A percentile compares a stretch with the other conserved stretches of the same genome.
Evolutionary conservation across 768 basidiomycete species (phyloP).

Genomic region (Calvatia gigantea): DNA sequence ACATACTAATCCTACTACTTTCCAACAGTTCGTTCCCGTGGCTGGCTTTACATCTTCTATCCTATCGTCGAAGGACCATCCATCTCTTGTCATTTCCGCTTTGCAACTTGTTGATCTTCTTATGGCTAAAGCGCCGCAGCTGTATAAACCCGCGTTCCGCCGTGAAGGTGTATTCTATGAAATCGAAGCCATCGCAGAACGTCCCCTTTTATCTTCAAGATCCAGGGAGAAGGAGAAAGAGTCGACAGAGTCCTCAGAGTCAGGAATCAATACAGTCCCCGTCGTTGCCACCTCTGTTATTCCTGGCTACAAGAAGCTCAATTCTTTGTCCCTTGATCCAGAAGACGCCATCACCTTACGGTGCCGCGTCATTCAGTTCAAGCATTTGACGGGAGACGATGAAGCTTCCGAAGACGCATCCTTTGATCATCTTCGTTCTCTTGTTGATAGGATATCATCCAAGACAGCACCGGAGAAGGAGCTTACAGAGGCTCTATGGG

Average conservation of each 20-base stretch:
- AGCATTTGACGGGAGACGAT: constrained; percentile 60
- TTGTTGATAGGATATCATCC: constrained; percentile 64
- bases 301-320: constrained; percentile 66
- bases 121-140: constrained; percentile 73
- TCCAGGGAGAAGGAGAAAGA: constrained; percentile 41
- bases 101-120: constrained; percentile 93
- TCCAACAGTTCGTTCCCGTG: constrained; percentile 80
- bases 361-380: constrained; percentile 86
- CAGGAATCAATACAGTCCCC: constrained; percentile 25
- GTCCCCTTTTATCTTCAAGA: constrained; percentile 50
- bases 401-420: constrained; percentile 57
- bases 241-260: constrained; percentile 13
- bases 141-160: constrained; percentile 87
- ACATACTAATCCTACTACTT: constrained; percentile 6
- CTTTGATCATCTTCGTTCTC: constrained; percentile 55
- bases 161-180: constrained; percentile 97
- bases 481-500: constrained; percentile 56
- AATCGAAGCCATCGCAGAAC: constrained; percentile 72
- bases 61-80: constrained; percentile 88
- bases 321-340: constrained; percentile 69
- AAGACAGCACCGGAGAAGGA: constrained; percentile 59
- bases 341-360: constrained; percentile 91
- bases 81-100: constrained; percentile 80
- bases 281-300: constrained; percentile 39
- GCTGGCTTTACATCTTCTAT: constrained; percentile 95